phyloP scores from a whole-genome alignment of 106 monocot genomes.

The Dendrobium huoshanense region DNA sequence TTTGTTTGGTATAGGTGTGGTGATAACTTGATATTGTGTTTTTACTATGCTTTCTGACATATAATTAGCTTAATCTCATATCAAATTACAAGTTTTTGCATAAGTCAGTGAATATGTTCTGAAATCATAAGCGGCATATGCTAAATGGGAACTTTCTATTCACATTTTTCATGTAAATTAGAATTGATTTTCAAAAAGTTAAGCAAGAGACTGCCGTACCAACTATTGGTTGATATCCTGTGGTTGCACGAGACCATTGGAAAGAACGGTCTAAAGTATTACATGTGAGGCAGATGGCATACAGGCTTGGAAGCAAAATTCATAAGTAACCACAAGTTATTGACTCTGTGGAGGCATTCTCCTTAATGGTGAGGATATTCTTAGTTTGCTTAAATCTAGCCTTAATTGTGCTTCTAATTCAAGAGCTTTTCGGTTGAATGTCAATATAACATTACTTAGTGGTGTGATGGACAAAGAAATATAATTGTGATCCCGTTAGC shows the following conservation, averaged over 20 bases:
- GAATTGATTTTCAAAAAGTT: too few relatives aligned
- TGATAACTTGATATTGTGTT: not conserved
- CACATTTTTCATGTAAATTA: too few relatives aligned
- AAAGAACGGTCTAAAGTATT: too few relatives aligned
- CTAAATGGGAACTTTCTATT: not conserved
- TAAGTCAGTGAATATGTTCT: not conserved
- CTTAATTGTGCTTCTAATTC: not conserved
- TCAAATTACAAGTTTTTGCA: not conserved
- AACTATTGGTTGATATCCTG: too few relatives aligned
- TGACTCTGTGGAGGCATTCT: not conserved
- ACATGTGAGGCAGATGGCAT: too few relatives aligned
- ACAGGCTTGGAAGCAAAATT: too few relatives aligned
- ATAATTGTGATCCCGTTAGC: not conserved
- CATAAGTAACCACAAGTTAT: not conserved
- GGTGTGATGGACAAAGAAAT: not conserved
- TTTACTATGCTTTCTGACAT: not conserved
- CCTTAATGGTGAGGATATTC: not conserved
- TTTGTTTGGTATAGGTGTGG: not conserved
- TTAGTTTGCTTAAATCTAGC: not conserved
- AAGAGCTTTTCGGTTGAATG: not conserved
- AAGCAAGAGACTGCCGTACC: too few relatives aligned
- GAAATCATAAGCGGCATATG: not conserved
- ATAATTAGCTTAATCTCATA: not conserved
- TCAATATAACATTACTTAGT: not conserved
- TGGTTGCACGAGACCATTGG: too few relatives aligned